A percentile compares a stretch with the other conserved stretches of the same genome.
phyloP scores from a whole-genome alignment of 2,329 filamentous ascomycete genomes.

The Lomentospora prolificans region DNA sequence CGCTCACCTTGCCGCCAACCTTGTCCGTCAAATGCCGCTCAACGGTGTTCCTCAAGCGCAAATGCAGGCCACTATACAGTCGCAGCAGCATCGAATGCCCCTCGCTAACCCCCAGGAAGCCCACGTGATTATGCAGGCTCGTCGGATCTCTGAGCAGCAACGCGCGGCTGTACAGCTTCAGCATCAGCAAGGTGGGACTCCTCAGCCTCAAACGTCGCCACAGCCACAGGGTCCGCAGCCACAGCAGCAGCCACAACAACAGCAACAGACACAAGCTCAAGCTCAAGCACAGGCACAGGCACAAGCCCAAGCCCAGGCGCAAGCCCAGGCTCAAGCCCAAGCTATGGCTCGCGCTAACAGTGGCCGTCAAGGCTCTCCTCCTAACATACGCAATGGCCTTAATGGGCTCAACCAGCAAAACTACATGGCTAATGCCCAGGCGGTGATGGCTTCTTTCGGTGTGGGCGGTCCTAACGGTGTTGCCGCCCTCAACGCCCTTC shows the following conservation, averaged over 20 bases:
- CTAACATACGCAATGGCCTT: constrained; percentile 30
- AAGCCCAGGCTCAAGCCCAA: constrained; percentile 20
- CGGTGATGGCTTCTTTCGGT: constrained; percentile 41
- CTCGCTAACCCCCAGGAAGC: constrained; percentile 38
- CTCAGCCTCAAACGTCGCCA: constrained; percentile 15
- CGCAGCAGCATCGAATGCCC: constrained; percentile 32
- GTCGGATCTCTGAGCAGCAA: constrained; percentile 58
- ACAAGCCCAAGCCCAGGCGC: constrained; percentile 20
- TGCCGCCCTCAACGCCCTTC: constrained; percentile 10
- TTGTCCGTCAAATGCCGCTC: constrained; percentile 47
- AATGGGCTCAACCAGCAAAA: constrained; percentile 40
- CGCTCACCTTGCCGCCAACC: constrained; percentile 40
- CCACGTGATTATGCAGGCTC: constrained; percentile 51
- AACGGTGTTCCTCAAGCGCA: constrained; percentile 60
- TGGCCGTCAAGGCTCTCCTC: constrained; percentile 32
- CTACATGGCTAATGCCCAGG: constrained; percentile 42
- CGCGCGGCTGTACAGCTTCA: constrained; percentile 38
- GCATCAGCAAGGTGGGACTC: constrained; percentile 22
- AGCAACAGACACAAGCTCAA: constrained; percentile 19
- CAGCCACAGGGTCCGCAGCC: constrained; percentile 24
- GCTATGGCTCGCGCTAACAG: constrained; percentile 27
- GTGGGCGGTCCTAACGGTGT: constrained; percentile 26
- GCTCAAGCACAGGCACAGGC: constrained; percentile 17
- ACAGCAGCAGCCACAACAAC: constrained; percentile 24
- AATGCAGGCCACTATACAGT: constrained; percentile 49